Evolutionary conservation across 1,139 yeast species (phyloP).

Genomic region (Taphrina wiesneri): DNA sequence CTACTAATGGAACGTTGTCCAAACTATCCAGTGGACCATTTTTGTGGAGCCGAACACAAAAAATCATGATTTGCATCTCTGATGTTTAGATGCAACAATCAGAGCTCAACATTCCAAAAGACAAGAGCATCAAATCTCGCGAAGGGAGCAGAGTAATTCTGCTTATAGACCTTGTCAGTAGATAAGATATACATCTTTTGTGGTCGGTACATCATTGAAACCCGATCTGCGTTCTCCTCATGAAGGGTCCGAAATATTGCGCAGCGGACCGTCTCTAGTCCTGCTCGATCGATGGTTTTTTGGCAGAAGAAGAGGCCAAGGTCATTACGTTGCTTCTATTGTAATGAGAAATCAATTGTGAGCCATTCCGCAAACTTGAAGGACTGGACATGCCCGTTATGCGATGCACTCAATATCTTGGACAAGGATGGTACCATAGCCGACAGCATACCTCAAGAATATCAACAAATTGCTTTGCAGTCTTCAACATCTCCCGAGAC

Average conservation of each 20-base stretch:
- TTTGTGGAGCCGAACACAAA: not conserved
- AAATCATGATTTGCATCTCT: no score
- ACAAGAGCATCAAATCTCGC: no score
- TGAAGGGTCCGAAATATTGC: no score
- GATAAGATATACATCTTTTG: no score
- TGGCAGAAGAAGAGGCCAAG: not conserved
- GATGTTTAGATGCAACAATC: no score
- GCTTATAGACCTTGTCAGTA: no score
- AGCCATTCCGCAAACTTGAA: not conserved
- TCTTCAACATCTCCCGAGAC: not conserved
- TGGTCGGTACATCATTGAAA: no score
- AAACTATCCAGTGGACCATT: not conserved
- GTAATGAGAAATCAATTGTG: constrained; percentile 1
- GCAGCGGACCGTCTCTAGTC: not conserved
- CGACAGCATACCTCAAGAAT: constrained; percentile 34
- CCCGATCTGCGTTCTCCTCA: no score
- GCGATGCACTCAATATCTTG: constrained; percentile 37
- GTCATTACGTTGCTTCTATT: constrained; percentile 17
- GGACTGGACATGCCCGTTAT: constrained; percentile 39
- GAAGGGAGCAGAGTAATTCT: no score
- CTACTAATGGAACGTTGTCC: no score
- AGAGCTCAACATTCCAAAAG: no score
- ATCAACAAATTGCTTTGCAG: not conserved
- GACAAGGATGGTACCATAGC: constrained; percentile 34
- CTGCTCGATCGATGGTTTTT: not conserved